Evolutionary conservation across 768 basidiomycete species (phyloP).

Genomic region (Lentinula raphanica): DNA sequence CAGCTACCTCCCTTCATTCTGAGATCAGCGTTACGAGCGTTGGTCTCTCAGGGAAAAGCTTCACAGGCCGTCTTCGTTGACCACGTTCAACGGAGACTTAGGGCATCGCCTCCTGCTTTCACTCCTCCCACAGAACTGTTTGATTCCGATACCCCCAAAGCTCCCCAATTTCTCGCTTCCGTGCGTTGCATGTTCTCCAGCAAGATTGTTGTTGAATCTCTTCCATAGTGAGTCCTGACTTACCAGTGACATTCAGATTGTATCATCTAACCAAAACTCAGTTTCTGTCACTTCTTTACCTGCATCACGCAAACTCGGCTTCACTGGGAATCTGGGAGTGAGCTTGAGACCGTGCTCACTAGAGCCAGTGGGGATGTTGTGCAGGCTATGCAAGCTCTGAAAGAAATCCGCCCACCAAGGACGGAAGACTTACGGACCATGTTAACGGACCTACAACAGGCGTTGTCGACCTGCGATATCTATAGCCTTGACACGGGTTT

Average conservation of each 20-base stretch:
- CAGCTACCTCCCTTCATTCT: conserved; percentile 10
- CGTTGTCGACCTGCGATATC: conserved; percentile 7
- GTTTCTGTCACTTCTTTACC: conserved; percentile 10
- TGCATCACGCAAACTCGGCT: conserved; percentile 6
- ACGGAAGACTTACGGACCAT: conserved; percentile 3
- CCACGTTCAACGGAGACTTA: conserved; percentile 10
- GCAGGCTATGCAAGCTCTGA: conserved; percentile 14
- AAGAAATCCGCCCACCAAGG: conserved; percentile 8
- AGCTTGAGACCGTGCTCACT: background rate
- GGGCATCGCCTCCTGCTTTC: conserved; percentile 8
- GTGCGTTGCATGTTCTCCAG: conserved; percentile 13
- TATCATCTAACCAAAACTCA: background rate
- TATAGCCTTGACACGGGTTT: conserved; percentile 5
- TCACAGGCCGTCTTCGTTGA: conserved; percentile 11
- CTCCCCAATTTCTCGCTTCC: conserved; percentile 5
- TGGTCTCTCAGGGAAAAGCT: conserved; percentile 8
- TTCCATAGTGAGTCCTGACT: conserved; percentile 8
- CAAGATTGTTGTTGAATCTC: conserved; percentile 9
- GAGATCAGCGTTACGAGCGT: conserved; percentile 10
- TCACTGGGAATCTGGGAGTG: conserved; percentile 5
- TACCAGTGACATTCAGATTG: background rate
- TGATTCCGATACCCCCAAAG: background rate
- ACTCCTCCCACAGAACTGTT: conserved; percentile 8
- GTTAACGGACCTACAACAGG: conserved; percentile 2
- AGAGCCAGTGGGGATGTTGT: conserved; percentile 12